A percentile compares a stretch with the other conserved stretches of the same genome.
Evolutionary conservation across 2,329 filamentous ascomycete genomes (phyloP).

Genomic region (Ceratocystis cacaofunesta): DNA sequence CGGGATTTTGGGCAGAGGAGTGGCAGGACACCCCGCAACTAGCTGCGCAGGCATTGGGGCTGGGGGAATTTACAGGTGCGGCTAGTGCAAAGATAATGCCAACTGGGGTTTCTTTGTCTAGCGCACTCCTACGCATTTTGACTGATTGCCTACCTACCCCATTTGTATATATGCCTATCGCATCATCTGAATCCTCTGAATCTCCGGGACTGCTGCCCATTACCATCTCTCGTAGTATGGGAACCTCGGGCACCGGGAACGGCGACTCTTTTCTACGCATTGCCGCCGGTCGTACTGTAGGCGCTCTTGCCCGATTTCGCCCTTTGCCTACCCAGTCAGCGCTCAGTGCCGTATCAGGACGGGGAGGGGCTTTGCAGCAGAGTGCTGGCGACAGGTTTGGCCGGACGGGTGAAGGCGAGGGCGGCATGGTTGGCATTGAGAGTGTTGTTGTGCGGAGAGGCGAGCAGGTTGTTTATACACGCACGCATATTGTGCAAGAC

Average conservation of each 20-base stretch:
- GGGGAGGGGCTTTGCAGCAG: conserved; percentile 54
- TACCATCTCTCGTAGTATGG: conserved; percentile 30
- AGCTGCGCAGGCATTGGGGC: conserved; percentile 14
- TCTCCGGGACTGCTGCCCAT: conserved; percentile 22
- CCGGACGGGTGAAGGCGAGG: conserved; percentile 59
- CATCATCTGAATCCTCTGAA: neutral
- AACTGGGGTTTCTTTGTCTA: conserved; percentile 26
- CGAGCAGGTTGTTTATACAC: conserved; percentile 29
- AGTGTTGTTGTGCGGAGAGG: conserved; percentile 33
- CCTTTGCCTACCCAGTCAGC: conserved; percentile 39
- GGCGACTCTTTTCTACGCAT: conserved; percentile 73
- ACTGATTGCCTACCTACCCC: conserved; percentile 46
- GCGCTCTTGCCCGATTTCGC: conserved; percentile 55
- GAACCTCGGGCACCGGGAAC: conserved; percentile 68
- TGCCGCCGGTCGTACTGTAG: conserved; percentile 55
- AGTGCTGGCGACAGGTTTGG: conserved; percentile 63
- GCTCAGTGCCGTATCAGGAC: conserved; percentile 50
- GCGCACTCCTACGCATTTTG: conserved; percentile 34
- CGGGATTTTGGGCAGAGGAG: conserved; percentile 82
- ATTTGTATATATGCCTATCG: conserved; percentile 27
- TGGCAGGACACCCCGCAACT: conserved; percentile 43
- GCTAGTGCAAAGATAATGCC: conserved; percentile 13
- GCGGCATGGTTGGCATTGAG: conserved; percentile 75
- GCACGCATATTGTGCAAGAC: conserved; percentile 50
- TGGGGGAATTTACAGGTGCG: conserved; percentile 23